phyloP scores from a whole-genome alignment of 768 basidiomycete genomes.

The Naganishia randhawae region DNA sequence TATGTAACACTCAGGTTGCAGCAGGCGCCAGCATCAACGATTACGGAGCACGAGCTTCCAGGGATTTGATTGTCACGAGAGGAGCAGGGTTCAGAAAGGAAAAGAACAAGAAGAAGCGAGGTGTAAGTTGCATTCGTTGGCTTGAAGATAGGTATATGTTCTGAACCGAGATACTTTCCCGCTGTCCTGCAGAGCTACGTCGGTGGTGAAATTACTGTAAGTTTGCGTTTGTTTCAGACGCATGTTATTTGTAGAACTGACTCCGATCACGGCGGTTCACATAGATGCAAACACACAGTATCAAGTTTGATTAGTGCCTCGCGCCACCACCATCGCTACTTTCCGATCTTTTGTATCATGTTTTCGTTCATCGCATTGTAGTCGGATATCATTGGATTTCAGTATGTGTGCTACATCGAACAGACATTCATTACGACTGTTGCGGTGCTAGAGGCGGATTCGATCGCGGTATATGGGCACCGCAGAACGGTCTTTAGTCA shows the following conservation, averaged over 20 bases:
- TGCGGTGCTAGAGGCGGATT: too few relatives aligned
- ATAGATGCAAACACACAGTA: slow-evolving; percentile 77
- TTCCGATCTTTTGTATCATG: background rate
- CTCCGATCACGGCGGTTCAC: slow-evolving; percentile 1
- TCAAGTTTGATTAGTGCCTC: slow-evolving; percentile 62
- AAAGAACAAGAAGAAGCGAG: slow-evolving; percentile 99
- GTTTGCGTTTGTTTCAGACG: slow-evolving; percentile 35
- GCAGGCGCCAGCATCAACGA: slow-evolving; percentile 66
- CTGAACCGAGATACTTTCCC: background rate
- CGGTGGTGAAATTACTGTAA: slow-evolving; percentile 90
- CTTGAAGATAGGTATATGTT: background rate
- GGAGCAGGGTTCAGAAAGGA: slow-evolving; percentile 96
- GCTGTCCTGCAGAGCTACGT: slow-evolving; percentile 60
- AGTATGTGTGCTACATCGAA: background rate
- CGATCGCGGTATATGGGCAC: too few relatives aligned
- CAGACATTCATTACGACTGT: too few relatives aligned
- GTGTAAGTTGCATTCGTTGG: slow-evolving; percentile 41
- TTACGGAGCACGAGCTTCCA: slow-evolving; percentile 79
- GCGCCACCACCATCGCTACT: background rate
- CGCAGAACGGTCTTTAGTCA: too few relatives aligned
- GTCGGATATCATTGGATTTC: background rate
- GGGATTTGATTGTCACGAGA: slow-evolving; percentile 85
- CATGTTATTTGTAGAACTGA: background rate
- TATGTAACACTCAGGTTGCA: slow-evolving; percentile 40
- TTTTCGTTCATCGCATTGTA: background rate